A percentile compares a stretch with the other conserved stretches of the same genome.
Conservation (phyloP, 1,139 yeast genomes). For the Casaregolazyma lundiana region DNA sequence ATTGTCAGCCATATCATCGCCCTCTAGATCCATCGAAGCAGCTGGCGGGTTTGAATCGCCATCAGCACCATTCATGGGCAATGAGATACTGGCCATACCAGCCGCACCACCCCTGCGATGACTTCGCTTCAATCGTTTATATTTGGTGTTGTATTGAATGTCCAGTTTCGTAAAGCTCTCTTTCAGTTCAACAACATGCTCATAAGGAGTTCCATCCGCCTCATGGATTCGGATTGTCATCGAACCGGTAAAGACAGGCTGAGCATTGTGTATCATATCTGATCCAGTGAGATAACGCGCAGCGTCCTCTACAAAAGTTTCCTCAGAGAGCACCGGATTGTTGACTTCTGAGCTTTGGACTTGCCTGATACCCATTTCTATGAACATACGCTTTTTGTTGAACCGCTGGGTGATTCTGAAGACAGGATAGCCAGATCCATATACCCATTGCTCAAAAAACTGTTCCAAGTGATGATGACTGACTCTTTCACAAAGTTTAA, state of each 20-base stretch:
- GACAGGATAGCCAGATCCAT: constrained; percentile 82
- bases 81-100: constrained; percentile 4
- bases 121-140: constrained; percentile 64
- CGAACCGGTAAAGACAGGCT: constrained; percentile 58
- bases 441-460: constrained; percentile 93
- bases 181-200: constrained; percentile 88
- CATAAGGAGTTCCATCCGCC: constrained; percentile 99
- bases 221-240: constrained; percentile 97
- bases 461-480: constrained; percentile 77
- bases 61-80: constrained; percentile 14
- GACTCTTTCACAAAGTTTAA: constrained; percentile 88
- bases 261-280: constrained; percentile 18
- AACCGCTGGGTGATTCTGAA: constrained; percentile 86
- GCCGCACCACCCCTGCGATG: constrained; percentile 36
- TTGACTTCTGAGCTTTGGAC: constrained; percentile 64
- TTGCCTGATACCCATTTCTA: constrained; percentile 92
- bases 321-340: constrained; percentile 35
- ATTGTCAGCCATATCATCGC: constrained; percentile 30
- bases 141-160: constrained; percentile 91
- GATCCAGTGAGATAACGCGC: constrained; percentile 28
- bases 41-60: constrained; percentile 10
- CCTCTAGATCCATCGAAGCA: constrained; percentile 12
- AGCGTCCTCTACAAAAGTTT: constrained; percentile 40
- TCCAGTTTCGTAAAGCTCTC: constrained; percentile 84
- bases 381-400: constrained; percentile 87